Evolutionary conservation across 257 asterid species (phyloP), one percentile per base, ranked within the genome.

Genomic region (Solanum okadae): DNA sequence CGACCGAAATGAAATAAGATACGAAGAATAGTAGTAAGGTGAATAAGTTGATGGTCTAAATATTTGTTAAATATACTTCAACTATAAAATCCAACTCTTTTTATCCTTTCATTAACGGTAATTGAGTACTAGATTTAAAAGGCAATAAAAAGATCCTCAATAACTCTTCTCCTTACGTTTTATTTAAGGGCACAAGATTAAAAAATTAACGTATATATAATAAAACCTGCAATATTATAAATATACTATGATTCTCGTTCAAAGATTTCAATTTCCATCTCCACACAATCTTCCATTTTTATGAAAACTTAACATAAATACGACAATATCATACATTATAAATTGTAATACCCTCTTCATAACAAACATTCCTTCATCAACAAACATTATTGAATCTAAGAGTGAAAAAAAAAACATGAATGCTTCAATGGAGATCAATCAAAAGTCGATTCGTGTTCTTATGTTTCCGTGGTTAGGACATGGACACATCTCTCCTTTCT

Each of bases 391-490:
- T 14, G 5, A 42, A 25, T 42, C 5, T 14, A 78, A 44, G 35
- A n/a, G 33, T n/a, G 56, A 11, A 25, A 77, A 77, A n/a, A 9
- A 71, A 46, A 46, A 46, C 84, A 78, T 79, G 85, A 3, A 44
- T 44, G 4, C 67, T 79, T 79, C 85, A 44, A 78, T 40, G 84
- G 63, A 25, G n/a, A 78, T 78, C 5, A 79, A 79, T 20, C 25
- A 44, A 27, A 79, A 44, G 10, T 5, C 40, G 3, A 35, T 79
- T 79, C 25, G 38, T 0, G 15, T 79, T 44, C 10, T 79, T 11
- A 84, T 90, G 92, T 59, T 90, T 52, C 91, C 92, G 1, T 90
- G 92, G 92, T 38, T 90, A 81, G 92, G 91, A 18, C 89, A 90
- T 59, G 92, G 92, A 13, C 91, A 88, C 73, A 87, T 87, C 9